Evolutionary conservation across 2,329 filamentous ascomycete genomes (phyloP).

Genomic region (Coniella lustricola): DNA sequence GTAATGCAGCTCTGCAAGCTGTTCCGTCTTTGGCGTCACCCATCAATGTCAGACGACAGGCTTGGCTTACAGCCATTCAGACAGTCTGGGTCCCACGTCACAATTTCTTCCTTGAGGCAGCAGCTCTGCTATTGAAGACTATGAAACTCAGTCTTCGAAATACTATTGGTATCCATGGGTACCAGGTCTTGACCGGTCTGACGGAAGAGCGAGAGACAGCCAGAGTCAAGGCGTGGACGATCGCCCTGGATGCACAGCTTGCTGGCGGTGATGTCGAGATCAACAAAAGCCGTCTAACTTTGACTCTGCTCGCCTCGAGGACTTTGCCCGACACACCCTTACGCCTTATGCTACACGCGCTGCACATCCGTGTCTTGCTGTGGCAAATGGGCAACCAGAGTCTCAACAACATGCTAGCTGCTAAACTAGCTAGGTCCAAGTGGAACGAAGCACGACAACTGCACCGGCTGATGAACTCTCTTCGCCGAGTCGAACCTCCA

Average conservation of each 20-base stretch:
- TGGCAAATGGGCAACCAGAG: constrained; percentile 67
- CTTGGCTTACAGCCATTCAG: constrained; percentile 89
- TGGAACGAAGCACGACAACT: constrained; percentile 77
- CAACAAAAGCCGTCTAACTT: constrained; percentile 74
- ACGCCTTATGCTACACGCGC: constrained; percentile 81
- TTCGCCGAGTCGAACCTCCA: constrained; percentile 37
- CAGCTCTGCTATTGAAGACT: constrained; percentile 72
- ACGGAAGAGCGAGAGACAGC: constrained; percentile 81
- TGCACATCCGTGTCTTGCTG: constrained; percentile 83
- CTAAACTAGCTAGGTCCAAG: constrained; percentile 64
- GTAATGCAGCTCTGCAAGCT: constrained; percentile 32
- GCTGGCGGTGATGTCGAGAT: constrained; percentile 86
- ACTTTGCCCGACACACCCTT: constrained; percentile 78
- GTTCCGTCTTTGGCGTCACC: constrained; percentile 72
- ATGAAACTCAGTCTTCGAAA: constrained; percentile 76
- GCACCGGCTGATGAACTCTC: constrained; percentile 40
- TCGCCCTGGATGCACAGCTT: constrained; percentile 86
- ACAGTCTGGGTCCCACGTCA: constrained; percentile 87
- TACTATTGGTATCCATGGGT: constrained; percentile 67
- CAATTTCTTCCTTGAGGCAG: constrained; percentile 77
- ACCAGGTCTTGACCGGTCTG: constrained; percentile 70
- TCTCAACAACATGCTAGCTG: constrained; percentile 63
- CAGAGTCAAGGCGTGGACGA: constrained; percentile 85
- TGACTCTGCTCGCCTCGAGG: constrained; percentile 81
- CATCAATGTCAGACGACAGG: constrained; percentile 77